Evolutionary conservation across 345 rosid species (phyloP), one percentile per base, ranked within the genome.

Genomic region (Citrus australasica): DNA sequence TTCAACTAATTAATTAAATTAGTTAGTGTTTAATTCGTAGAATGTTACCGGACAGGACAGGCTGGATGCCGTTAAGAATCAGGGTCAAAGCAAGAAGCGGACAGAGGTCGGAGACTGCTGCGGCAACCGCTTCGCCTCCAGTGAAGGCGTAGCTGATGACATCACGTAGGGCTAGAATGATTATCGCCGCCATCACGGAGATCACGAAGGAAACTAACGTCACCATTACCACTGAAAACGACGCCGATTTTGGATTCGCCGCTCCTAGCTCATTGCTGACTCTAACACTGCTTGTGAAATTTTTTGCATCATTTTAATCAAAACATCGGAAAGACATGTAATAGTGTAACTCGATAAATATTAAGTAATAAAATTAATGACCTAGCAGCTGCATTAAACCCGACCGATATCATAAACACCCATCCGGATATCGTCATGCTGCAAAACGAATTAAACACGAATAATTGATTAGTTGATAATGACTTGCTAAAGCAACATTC

Each of bases 221-320:
- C 76, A 90, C 91, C 5, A 88, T 7, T 7, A 67, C 78, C 8
- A 92, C 97, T 0, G 97, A 92, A 74, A 92, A 92, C 33, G 89
- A 76, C 3, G 93, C 93, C 28, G 94, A 82, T 78, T 85, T 89
- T 0, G 97, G 94, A 64, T 92, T 91, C 28, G 88, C 89, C 3
- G 91, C 93, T 87, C 98, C 98, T 19, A 90, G 90, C 79, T 92
- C 98, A 51, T 93, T 93, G 82, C 92, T 89, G 33, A 90, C 97
- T 78, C 98, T 86, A 68, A 92, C 98, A 73, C 98, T 92, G 85
- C 69, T 28, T 17, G 21, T 60, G 25, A 13, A 42, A 60, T 63
- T 63, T 63, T 63, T 30, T 16, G 37, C 22, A 48, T 32, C 13
- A 48, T 17, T 28, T 28, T 2, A 51, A 53, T 66, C 0, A 8